These are phyloP conservation scores for Alternaria novae-zelandiae DNA, from an alignment of 2,329 filamentous ascomycete species.

Conservation along the genomic window DNA sequence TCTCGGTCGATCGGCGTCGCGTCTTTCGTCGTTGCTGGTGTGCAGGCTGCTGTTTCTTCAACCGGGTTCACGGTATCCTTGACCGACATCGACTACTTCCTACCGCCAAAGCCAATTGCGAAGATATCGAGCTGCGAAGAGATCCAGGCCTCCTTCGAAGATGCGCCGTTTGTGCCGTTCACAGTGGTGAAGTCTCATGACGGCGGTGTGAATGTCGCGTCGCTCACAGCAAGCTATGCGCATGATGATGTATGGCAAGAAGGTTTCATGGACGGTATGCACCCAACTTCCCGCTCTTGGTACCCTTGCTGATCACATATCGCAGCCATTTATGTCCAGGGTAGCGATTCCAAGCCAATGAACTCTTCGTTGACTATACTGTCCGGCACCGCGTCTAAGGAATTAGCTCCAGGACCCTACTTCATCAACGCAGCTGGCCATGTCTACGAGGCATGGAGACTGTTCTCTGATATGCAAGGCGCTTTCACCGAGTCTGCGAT, in stretches of 20 bases:
- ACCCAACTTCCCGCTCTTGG: background rate
- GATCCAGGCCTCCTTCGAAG: constrained; percentile 24
- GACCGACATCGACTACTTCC: constrained; percentile 49
- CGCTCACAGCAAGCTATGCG: constrained; percentile 36
- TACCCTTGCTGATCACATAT: constrained; percentile 31
- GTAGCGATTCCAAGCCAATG: constrained; percentile 26
- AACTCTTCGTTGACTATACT: constrained; percentile 26
- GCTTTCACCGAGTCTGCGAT: constrained; percentile 59
- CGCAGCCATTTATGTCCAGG: constrained; percentile 32
- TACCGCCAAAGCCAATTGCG: constrained; percentile 47
- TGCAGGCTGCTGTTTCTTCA: constrained; percentile 31
- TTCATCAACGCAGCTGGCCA: constrained; percentile 56
- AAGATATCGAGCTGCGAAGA: constrained; percentile 34
- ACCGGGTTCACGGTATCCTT: constrained; percentile 52
- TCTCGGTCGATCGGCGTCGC: constrained; percentile 4
- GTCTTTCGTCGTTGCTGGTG: constrained; percentile 7
- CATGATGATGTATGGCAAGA: constrained; percentile 52
- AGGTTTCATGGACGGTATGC: constrained; percentile 47
- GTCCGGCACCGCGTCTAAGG: constrained; percentile 19
- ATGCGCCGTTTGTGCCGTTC: constrained; percentile 45
- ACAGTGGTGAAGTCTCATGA: constrained; percentile 45
- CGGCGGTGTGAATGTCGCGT: background rate
- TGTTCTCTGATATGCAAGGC: constrained; percentile 58
- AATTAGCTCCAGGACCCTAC: constrained; percentile 57
- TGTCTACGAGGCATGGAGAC: constrained; percentile 57